These are phyloP conservation scores for Verticillium dahliae DNA, from an alignment of 2,329 filamentous ascomycete species.

Conservation along the genomic window DNA sequence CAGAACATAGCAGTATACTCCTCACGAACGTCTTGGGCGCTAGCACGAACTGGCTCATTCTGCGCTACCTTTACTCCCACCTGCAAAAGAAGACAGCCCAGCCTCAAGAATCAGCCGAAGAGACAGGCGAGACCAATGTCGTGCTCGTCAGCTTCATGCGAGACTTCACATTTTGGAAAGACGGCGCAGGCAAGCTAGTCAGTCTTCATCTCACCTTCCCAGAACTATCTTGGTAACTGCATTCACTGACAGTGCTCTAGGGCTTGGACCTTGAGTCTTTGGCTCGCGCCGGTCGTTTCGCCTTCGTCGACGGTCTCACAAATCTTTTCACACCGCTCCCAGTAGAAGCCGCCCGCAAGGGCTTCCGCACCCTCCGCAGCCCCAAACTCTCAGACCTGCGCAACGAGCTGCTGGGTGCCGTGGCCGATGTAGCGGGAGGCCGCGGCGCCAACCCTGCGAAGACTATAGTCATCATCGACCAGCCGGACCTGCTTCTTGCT, in stretches of 20 bases:
- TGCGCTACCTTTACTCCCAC: slow-evolving; percentile 47
- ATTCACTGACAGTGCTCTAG: slow-evolving; percentile 23
- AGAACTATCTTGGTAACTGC: not conserved
- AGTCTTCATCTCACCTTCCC: slow-evolving; percentile 15
- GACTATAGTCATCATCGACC: slow-evolving; percentile 58
- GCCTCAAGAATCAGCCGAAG: slow-evolving; percentile 3
- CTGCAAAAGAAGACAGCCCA: slow-evolving; percentile 18
- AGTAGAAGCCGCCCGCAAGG: slow-evolving; percentile 4
- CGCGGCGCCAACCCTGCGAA: slow-evolving; percentile 33
- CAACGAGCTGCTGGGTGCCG: slow-evolving; percentile 29
- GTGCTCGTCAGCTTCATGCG: slow-evolving; percentile 80
- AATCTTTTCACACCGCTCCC: slow-evolving; percentile 38
- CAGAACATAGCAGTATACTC: slow-evolving; percentile 54
- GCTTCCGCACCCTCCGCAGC: slow-evolving; percentile 19
- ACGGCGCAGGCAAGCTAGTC: slow-evolving; percentile 63
- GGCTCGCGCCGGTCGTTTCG: slow-evolving; percentile 51
- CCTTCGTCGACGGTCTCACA: slow-evolving; percentile 70
- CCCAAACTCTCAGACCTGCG: slow-evolving; percentile 28
- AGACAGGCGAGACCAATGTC: slow-evolving; percentile 36
- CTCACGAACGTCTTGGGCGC: slow-evolving; percentile 63
- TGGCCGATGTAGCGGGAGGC: slow-evolving; percentile 31
- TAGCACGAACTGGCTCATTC: slow-evolving; percentile 58
- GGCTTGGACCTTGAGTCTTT: slow-evolving; percentile 65
- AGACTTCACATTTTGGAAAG: slow-evolving; percentile 71
- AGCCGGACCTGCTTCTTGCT: slow-evolving; percentile 59